Percentiles rank a stretch among this genome's conserved stretches.
Conservation (phyloP, 192 early-diverging fungal species). For the Linnemannia zychae region DNA sequence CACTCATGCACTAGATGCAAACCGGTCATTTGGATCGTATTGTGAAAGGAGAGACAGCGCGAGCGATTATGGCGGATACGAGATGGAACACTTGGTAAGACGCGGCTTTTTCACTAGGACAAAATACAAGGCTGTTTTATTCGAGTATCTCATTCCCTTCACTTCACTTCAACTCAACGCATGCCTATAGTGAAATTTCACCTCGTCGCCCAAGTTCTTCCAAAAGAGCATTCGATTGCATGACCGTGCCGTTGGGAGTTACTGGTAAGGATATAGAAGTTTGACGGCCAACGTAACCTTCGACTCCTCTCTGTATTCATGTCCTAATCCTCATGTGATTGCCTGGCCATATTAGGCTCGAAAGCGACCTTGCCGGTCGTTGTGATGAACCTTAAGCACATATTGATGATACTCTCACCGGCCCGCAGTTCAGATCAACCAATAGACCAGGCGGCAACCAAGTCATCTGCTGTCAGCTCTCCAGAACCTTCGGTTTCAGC, state of each 20-base stretch:
- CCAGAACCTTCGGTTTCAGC: background rate
- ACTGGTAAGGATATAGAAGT: slow-evolving; percentile 10
- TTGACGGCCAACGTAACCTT: background rate
- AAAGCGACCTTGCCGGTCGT: slow-evolving; percentile 7
- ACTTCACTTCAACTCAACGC: background rate
- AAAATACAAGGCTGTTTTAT: background rate
- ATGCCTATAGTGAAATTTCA: slow-evolving; percentile 33
- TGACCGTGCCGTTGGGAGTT: slow-evolving; percentile 10
- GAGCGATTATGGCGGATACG: slow-evolving; percentile 70
- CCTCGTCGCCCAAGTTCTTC: slow-evolving; percentile 26
- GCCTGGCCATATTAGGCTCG: background rate
- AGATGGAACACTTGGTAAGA: slow-evolving; percentile 64
- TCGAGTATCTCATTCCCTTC: background rate
- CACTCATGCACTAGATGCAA: slow-evolving; percentile 67
- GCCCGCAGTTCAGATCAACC: slow-evolving; percentile 11
- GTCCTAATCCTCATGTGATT: background rate
- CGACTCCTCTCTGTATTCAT: background rate
- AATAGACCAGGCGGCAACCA: background rate
- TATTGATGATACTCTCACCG: slow-evolving; percentile 26
- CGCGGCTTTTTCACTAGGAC: background rate
- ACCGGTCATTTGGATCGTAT: slow-evolving; percentile 81
- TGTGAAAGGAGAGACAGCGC: slow-evolving; percentile 63
- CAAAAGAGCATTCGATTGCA: slow-evolving; percentile 42
- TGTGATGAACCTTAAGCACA: slow-evolving; percentile 30
- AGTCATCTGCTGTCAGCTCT: background rate